A percentile compares a stretch with the other conserved stretches of the same genome.
Evolutionary conservation across 306 rosid genomes (phyloP).

Genomic region (Comarum palustre): DNA sequence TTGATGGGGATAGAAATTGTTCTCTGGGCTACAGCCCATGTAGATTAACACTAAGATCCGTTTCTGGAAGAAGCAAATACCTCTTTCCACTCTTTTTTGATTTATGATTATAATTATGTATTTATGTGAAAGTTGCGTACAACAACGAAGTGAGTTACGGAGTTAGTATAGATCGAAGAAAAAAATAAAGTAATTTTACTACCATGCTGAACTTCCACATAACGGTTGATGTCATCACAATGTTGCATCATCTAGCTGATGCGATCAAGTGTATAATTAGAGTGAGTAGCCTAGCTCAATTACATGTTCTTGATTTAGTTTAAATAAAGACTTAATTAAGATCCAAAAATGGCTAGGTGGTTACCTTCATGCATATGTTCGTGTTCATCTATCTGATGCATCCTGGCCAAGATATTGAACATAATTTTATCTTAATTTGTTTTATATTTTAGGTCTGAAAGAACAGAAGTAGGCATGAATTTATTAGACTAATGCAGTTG

Average conservation of each 20-base stretch:
- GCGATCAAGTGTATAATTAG: neutral
- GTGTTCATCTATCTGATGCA: neutral
- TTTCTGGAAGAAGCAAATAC: neutral
- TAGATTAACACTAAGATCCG: no score
- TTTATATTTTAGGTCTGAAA: neutral
- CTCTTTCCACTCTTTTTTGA: no score
- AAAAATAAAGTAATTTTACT: neutral
- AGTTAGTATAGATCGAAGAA: no score
- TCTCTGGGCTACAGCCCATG: no score
- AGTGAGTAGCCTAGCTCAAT: neutral
- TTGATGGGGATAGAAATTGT: no score
- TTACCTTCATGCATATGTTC: neutral
- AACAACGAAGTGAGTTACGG: neutral
- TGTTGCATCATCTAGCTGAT: neutral
- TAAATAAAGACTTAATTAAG: neutral
- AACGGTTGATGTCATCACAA: neutral
- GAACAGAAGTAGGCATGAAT: neutral
- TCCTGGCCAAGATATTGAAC: neutral
- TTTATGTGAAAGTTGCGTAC: neutral
- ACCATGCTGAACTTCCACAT: neutral
- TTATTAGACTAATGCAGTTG: neutral
- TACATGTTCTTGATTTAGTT: neutral
- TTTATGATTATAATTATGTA: neutral
- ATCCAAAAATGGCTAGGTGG: neutral
- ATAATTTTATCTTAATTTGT: neutral